These are phyloP conservation scores for Cordyceps cateniannulata DNA, from an alignment of 2,329 filamentous ascomycete species.

Conservation along the genomic window DNA sequence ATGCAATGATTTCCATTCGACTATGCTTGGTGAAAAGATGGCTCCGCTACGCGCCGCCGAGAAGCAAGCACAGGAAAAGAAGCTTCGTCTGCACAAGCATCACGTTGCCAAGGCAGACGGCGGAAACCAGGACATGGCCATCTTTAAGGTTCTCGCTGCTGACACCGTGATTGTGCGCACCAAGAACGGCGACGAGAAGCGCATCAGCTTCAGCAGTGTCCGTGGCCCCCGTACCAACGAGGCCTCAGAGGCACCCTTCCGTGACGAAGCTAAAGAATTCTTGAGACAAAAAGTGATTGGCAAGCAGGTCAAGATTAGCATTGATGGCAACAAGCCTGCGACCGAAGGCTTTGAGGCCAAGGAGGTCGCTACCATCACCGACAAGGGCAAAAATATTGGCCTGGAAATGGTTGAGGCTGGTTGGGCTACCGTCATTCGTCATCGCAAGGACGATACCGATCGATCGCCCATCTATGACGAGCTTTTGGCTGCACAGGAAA, in stretches of 20 bases:
- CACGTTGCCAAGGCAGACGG: slow-evolving; percentile 64
- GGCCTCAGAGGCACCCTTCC: slow-evolving; percentile 79
- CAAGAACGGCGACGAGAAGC: slow-evolving; percentile 80
- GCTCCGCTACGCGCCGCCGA: slow-evolving; percentile 77
- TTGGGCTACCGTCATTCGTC: slow-evolving; percentile 88
- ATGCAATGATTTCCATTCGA: slow-evolving; percentile 94
- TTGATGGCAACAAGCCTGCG: slow-evolving; percentile 87
- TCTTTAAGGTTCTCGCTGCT: slow-evolving; percentile 78
- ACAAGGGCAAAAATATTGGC: slow-evolving; percentile 82
- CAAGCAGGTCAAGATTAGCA: slow-evolving; percentile 83
- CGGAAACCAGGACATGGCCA: slow-evolving; percentile 69
- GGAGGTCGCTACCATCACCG: slow-evolving; percentile 82
- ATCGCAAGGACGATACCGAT: slow-evolving; percentile 91
- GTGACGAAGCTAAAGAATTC: slow-evolving; percentile 93
- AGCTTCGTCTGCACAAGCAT: slow-evolving; percentile 74
- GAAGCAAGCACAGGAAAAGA: slow-evolving; percentile 70
- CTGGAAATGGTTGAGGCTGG: slow-evolving; percentile 83
- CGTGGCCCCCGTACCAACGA: slow-evolving; percentile 88
- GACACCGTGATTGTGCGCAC: slow-evolving; percentile 84
- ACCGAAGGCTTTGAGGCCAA: slow-evolving; percentile 88
- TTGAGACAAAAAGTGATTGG: slow-evolving; percentile 89
- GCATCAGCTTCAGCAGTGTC: slow-evolving; percentile 86
- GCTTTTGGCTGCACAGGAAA: slow-evolving; percentile 71
- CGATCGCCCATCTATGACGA: slow-evolving; percentile 92
- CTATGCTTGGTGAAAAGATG: slow-evolving; percentile 86